Evolutionary conservation across 2,329 filamentous ascomycete species (phyloP).

Genomic region (Ramichloridium luteum): DNA sequence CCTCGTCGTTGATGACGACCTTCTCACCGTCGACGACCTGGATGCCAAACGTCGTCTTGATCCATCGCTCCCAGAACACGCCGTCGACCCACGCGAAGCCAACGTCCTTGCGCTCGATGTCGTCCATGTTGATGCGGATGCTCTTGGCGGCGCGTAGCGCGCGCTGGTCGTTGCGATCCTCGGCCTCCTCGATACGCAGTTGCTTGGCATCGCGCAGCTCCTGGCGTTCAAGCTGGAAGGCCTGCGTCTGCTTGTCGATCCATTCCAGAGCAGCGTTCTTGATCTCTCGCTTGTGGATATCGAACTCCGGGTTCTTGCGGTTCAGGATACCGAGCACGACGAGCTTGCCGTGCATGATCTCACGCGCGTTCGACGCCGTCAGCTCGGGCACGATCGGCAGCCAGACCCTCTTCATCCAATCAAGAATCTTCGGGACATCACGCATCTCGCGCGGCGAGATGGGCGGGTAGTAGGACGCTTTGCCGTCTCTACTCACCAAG

Average conservation of each 20-base stretch:
- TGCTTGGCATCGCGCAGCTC: slow-evolving; percentile 92
- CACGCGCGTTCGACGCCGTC: slow-evolving; percentile 76
- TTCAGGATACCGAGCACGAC: slow-evolving; percentile 88
- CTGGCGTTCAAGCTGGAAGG: slow-evolving; percentile 86
- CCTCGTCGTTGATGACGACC: slow-evolving; percentile 93
- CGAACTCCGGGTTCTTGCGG: slow-evolving; percentile 66
- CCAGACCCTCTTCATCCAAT: slow-evolving; percentile 96
- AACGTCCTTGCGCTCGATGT: slow-evolving; percentile 75
- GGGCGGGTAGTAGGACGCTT: slow-evolving; percentile 79
- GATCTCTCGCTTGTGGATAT: slow-evolving; percentile 69
- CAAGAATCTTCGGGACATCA: slow-evolving; percentile 64
- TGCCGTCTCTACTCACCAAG: slow-evolving; percentile 76
- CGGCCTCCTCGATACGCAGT: slow-evolving; percentile 86
- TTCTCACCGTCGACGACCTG: slow-evolving; percentile 78
- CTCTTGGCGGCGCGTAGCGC: slow-evolving; percentile 78
- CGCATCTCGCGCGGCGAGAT: slow-evolving; percentile 87
- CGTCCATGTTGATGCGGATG: slow-evolving; percentile 83
- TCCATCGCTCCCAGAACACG: slow-evolving; percentile 94
- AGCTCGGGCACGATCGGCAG: slow-evolving; percentile 89
- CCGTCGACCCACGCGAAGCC: slow-evolving; percentile 96
- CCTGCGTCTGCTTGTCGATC: slow-evolving; percentile 90
- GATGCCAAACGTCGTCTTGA: slow-evolving; percentile 87
- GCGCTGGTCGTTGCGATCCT: slow-evolving; percentile 82
- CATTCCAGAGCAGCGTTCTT: slow-evolving; percentile 93
- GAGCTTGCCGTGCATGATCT: slow-evolving; percentile 89